phyloP scores from a whole-genome alignment of 257 asterid species.

The Ilex asprella region DNA sequence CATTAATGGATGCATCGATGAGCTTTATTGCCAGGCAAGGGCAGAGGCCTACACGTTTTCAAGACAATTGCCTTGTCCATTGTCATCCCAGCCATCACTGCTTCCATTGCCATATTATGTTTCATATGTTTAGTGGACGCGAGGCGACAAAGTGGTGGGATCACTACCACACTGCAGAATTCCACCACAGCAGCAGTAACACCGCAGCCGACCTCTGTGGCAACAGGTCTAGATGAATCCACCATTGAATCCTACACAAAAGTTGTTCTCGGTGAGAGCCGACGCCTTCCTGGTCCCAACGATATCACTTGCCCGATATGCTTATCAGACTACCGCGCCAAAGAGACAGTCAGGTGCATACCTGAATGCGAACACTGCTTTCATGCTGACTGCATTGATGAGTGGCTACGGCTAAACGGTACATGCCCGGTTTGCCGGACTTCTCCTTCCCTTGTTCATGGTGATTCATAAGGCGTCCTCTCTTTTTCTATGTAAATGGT shows the following conservation, averaged over 20 bases:
- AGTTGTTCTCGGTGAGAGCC: constrained; percentile 23
- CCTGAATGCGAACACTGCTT: constrained; percentile 78
- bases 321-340: constrained; percentile 53
- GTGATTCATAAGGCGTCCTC: no score
- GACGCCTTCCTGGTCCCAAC: constrained; percentile 9
- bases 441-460: constrained; percentile 19
- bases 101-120: constrained; percentile 21
- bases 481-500: no score
- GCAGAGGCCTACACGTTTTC: constrained; percentile 8
- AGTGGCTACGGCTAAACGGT: constrained; percentile 58
- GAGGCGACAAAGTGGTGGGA: constrained; percentile 1
- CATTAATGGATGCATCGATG: not conserved
- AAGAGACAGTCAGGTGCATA: constrained; percentile 51
- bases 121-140: constrained; percentile 19
- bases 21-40: constrained; percentile 12
- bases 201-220: constrained; percentile 10
- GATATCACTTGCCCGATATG: constrained; percentile 62
- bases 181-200: constrained; percentile 22
- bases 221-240: constrained; percentile 18
- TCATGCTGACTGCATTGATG: constrained; percentile 79
- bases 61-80: constrained; percentile 20
- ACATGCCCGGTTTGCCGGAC: constrained; percentile 74
- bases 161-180: constrained; percentile 51
- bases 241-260: constrained; percentile 20
- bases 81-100: constrained; percentile 26